Base-by-base conservation (phyloP, 2,329 filamentous ascomycete genomes). In the Tolypocladium sp. region DNA sequence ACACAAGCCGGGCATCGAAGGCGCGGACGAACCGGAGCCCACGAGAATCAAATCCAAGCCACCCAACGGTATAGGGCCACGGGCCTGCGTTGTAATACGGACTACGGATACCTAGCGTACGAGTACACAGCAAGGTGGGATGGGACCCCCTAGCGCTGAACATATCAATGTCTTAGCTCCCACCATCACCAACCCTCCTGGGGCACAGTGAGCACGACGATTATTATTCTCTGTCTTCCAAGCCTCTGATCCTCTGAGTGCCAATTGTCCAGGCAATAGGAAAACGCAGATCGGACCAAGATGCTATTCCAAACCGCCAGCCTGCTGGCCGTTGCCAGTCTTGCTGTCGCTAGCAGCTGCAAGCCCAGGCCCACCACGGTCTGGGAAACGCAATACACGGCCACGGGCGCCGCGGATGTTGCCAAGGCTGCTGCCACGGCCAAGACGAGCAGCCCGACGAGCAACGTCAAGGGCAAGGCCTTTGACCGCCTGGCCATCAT, bases 401-500 rank as follows among this genome's bases (percentile, higher is more conserved):
- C 82, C 3, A 85, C 82, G 4, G 74, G 71, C 33, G 69, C 78
- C 22, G 70, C 75, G 25, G 75, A 76, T 53, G 83, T 87, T 9
- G 76, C 77, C 6, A 78, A 79, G 22, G 83, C 83, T 33, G 79
- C 78, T 57, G 85, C 85, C 9, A 87, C 82, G 1, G 85, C 84
- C 13, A 77, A 79, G 68, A 85, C 85, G 1, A 73, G 75, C 61
- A 84, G 82, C 61, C 84, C 86, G 2, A 84, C 80, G 38, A 86
- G 80, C 69, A 70, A 84, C 66, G 84, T 92, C 57, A 80, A 84
- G 68, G 90, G 90, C 62, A 84, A 87, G 68, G 84, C 80, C 0
- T 92, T 92, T 69, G 82, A 91, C 69, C 84, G 89, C 20, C 82
- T 90, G 62, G 84, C 85, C 58, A 82, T 85, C 59, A 85, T 92